phyloP scores from a whole-genome alignment of 768 basidiomycete species.

The Butyriboletus loyo region DNA sequence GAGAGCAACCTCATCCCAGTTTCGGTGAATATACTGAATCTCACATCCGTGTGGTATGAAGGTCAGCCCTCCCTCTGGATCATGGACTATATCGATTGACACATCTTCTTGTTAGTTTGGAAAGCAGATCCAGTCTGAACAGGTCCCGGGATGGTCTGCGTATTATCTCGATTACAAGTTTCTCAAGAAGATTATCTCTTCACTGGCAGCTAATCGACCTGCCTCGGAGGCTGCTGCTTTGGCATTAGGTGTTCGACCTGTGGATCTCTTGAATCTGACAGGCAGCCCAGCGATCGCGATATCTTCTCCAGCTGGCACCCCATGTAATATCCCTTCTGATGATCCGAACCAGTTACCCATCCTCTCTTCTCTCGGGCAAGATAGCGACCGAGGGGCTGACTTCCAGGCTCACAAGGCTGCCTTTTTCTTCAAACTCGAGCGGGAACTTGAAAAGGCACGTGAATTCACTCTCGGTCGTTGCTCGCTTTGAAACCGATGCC shows the following conservation, averaged over 20 bases:
- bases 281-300: constrained; percentile 32
- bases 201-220: constrained; percentile 84
- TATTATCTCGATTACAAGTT: constrained; percentile 99
- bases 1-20: constrained; percentile 8
- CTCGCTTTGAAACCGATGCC: constrained; percentile 3
- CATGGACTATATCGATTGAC: not conserved
- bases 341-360: constrained; percentile 54
- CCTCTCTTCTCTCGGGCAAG: constrained; percentile 58
- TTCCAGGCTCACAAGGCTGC: constrained; percentile 95
- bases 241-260: constrained; percentile 76
- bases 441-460: constrained; percentile 92
- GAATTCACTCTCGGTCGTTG: constrained; percentile 1
- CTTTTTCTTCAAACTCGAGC: constrained; percentile 98
- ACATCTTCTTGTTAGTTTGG: constrained; percentile 76
- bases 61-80: constrained; percentile 16
- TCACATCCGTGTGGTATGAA: constrained; percentile 28
- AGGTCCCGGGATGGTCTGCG: constrained; percentile 93
- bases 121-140: constrained; percentile 93
- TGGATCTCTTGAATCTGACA: constrained; percentile 42
- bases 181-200: constrained; percentile 97
- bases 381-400: constrained; percentile 74
- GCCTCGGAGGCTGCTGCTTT: constrained; percentile 87
- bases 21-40: constrained; percentile 1
- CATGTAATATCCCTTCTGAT: constrained; percentile 25
- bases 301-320: constrained; percentile 15